phyloP scores from a whole-genome alignment of 495 filamentous ascomycete species.

The Aspergillus nidulans region DNA sequence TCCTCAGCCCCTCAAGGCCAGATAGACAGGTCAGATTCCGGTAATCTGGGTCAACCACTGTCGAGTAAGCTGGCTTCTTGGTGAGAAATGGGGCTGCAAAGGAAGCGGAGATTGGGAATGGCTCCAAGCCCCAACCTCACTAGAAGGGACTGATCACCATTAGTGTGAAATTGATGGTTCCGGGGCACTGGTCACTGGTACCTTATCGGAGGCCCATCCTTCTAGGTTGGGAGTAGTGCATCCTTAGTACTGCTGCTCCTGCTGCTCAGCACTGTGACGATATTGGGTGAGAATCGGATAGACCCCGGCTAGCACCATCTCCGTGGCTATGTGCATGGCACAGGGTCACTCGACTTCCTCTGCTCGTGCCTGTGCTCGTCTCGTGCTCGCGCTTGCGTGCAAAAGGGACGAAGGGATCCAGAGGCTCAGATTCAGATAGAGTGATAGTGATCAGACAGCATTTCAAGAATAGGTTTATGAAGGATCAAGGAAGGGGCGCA shows the following conservation, averaged over 20 bases:
- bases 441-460: not conserved
- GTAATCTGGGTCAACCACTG: conserved; percentile 1
- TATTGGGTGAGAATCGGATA: not conserved
- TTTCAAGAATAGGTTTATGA: conserved; percentile 3
- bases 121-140: not conserved
- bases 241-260: not conserved
- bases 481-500: not conserved
- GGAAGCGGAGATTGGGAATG: conserved; percentile 17
- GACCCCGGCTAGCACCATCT: conserved; percentile 10
- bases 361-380: not conserved
- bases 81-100: not conserved
- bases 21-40: conserved; percentile 8
- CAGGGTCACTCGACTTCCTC: not conserved
- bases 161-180: conserved; percentile 6
- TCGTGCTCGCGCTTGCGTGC: not conserved
- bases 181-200: conserved; percentile 16
- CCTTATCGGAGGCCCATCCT: conserved; percentile 17
- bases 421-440: conserved; percentile 4
- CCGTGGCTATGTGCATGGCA: not conserved
- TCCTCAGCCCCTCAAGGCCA: not conserved
- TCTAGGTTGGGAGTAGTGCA: conserved; percentile 3
- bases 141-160: not conserved
- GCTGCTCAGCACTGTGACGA: not conserved
- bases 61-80: not conserved
- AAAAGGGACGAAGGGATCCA: not conserved